Percentiles rank a stretch among this genome's conserved stretches.
These are phyloP conservation scores for Flaveria linearis DNA, from an alignment of 129 eudicot species.

Conservation along the genomic window DNA sequence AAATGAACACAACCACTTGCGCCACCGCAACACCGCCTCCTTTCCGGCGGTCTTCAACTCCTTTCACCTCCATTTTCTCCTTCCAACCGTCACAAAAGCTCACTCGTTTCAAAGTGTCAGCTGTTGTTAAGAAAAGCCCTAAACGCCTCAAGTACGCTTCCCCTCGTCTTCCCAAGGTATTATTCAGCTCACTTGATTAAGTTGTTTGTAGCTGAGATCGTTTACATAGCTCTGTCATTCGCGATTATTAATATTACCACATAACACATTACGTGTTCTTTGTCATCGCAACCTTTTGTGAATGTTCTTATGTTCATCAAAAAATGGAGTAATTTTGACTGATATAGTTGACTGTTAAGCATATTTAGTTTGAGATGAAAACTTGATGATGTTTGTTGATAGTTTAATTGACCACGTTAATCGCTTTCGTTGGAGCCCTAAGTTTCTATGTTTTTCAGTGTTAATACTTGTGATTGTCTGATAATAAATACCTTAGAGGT, in stretches of 20 bases:
- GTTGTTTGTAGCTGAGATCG: not conserved
- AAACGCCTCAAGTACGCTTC: conserved; percentile 87
- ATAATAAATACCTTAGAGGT: no score
- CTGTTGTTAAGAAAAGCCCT: conserved; percentile 76
- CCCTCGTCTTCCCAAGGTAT: conserved; percentile 81
- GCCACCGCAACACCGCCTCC: conserved; percentile 40
- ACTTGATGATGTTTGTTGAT: not conserved
- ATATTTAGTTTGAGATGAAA: not conserved
- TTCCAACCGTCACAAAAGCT: conserved; percentile 29
- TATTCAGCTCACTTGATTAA: not conserved
- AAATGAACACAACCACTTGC: conserved; percentile 31
- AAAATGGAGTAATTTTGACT: not conserved
- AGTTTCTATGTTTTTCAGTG: not conserved
- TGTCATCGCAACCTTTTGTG: not conserved
- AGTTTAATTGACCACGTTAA: conserved; percentile 6
- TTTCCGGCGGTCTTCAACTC: conserved; percentile 43
- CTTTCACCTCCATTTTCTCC: conserved; percentile 31
- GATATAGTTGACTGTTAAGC: not conserved
- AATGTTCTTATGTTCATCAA: not conserved
- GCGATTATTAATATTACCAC: not conserved
- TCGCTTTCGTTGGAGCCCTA: conserved; percentile 14
- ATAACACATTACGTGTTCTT: not conserved
- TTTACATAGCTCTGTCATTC: not conserved
- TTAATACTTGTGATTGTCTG: not conserved
- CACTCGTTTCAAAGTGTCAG: conserved; percentile 37